Evolutionary conservation across 352 stramenopile genomes (phyloP).

Genomic region (Phytophthora crassamura): DNA sequence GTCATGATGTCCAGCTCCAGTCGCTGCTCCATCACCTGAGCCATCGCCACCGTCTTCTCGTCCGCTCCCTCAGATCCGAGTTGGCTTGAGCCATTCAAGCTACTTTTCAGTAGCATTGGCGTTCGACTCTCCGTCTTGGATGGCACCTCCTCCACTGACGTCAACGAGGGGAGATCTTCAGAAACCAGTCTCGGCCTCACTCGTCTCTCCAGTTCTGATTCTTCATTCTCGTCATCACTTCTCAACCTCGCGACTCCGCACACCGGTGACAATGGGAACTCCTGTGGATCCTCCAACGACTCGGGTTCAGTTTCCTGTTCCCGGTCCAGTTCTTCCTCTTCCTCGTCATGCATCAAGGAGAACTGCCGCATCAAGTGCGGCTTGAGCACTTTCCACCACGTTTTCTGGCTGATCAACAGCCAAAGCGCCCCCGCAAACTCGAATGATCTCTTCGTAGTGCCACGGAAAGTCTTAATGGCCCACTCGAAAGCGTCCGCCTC

Average conservation of each 20-base stretch:
- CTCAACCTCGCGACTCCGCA: slow-evolving; percentile 6
- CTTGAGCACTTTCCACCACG: slow-evolving; percentile 11
- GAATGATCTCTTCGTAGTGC: neutral
- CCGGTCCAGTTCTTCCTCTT: neutral
- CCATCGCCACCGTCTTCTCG: too few relatives aligned
- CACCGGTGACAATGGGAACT: neutral
- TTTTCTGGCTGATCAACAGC: slow-evolving; percentile 14
- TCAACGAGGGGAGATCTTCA: too few relatives aligned
- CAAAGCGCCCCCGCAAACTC: neutral
- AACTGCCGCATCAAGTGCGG: slow-evolving; percentile 10
- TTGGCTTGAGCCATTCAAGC: too few relatives aligned
- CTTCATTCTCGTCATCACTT: slow-evolving; percentile 1
- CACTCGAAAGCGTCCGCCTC: slow-evolving; percentile 6
- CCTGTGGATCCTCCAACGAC: too few relatives aligned
- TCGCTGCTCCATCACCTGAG: too few relatives aligned
- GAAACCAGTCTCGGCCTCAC: slow-evolving; percentile 6
- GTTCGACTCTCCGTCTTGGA: neutral
- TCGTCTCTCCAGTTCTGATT: neutral
- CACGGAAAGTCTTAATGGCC: neutral
- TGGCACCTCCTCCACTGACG: neutral
- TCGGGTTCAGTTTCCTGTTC: neutral
- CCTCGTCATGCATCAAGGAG: too few relatives aligned
- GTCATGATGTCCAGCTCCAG: slow-evolving; percentile 8
- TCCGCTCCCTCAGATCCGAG: too few relatives aligned
- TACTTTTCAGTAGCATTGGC: too few relatives aligned